These are phyloP conservation scores for Hymenoscyphus linearis DNA, from an alignment of 2,329 filamentous ascomycete species.

Conservation along the genomic window DNA sequence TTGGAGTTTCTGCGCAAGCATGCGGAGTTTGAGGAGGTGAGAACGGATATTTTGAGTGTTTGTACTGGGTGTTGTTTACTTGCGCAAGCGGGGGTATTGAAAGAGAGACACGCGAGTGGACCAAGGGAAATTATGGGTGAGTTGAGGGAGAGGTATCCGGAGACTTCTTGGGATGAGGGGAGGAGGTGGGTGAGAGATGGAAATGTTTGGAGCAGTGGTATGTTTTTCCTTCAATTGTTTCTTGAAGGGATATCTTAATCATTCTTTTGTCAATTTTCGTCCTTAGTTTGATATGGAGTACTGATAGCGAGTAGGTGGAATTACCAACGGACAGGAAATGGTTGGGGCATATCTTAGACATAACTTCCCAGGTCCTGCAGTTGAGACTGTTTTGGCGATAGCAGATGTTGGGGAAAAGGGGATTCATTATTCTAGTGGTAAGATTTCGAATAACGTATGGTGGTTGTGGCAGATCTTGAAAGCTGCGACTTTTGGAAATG, in stretches of 20 bases:
- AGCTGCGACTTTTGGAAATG: slow-evolving; percentile 30
- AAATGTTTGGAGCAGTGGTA: slow-evolving; percentile 49
- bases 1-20: slow-evolving; percentile 42
- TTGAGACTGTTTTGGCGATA: slow-evolving; percentile 40
- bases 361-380: slow-evolving; percentile 38
- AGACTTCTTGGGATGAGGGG: slow-evolving; percentile 40
- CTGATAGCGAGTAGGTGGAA: slow-evolving; percentile 31
- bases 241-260: background rate
- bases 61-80: slow-evolving; percentile 48
- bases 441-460: slow-evolving; percentile 32
- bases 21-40: slow-evolving; percentile 19
- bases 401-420: slow-evolving; percentile 46
- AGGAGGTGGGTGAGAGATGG: slow-evolving; percentile 48
- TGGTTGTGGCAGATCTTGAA: slow-evolving; percentile 37
- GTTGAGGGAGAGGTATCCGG: slow-evolving; percentile 33
- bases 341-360: slow-evolving; percentile 46
- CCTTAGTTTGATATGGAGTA: background rate
- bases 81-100: slow-evolving; percentile 43
- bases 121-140: slow-evolving; percentile 40
- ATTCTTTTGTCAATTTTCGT: no score
- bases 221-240: background rate
- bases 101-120: slow-evolving; percentile 42
- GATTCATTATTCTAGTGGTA: slow-evolving; percentile 39
- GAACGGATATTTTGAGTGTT: slow-evolving; percentile 45
- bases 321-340: slow-evolving; percentile 53